phyloP scores from a whole-genome alignment of 164 flowering plant genomes.

The Nymphaea colorata region DNA sequence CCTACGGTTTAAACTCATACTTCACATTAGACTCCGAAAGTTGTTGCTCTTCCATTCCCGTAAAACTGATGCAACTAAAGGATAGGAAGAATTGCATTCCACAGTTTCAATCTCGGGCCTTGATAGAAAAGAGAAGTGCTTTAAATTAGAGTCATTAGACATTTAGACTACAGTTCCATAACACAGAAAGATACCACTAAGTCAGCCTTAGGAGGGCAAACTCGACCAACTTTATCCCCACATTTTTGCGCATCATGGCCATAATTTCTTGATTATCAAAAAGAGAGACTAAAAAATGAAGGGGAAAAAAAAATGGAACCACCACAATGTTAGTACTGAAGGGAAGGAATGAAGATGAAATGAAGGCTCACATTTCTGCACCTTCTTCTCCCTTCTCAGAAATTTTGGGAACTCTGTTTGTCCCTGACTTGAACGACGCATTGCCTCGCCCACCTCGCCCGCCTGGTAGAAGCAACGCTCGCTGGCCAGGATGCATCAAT shows the following conservation, averaged over 20 bases:
- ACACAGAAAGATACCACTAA: no score
- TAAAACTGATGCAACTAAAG: no score
- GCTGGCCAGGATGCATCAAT: slow-evolving; percentile 69
- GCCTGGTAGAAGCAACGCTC: slow-evolving; percentile 77
- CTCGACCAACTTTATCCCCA: background rate
- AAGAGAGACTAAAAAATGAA: background rate
- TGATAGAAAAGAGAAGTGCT: no score
- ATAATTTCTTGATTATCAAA: background rate
- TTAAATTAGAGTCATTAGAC: no score
- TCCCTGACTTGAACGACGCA: slow-evolving; percentile 79
- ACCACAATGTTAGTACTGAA: background rate
- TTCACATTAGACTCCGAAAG: no score
- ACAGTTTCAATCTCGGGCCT: no score
- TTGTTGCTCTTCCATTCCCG: no score
- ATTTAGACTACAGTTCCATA: no score
- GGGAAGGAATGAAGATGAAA: background rate
- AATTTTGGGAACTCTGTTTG: slow-evolving; percentile 81
- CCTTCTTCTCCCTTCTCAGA: slow-evolving; percentile 97
- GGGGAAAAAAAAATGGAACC: background rate
- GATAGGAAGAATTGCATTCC: no score
- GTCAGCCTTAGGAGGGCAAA: no score
- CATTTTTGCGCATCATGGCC: background rate
- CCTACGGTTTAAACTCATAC: no score
- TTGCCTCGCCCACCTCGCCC: slow-evolving; percentile 98
- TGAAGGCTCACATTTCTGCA: slow-evolving; percentile 67